Base-by-base conservation (phyloP, 2,329 filamentous ascomycete species). In the Penicillium rolfsii region DNA sequence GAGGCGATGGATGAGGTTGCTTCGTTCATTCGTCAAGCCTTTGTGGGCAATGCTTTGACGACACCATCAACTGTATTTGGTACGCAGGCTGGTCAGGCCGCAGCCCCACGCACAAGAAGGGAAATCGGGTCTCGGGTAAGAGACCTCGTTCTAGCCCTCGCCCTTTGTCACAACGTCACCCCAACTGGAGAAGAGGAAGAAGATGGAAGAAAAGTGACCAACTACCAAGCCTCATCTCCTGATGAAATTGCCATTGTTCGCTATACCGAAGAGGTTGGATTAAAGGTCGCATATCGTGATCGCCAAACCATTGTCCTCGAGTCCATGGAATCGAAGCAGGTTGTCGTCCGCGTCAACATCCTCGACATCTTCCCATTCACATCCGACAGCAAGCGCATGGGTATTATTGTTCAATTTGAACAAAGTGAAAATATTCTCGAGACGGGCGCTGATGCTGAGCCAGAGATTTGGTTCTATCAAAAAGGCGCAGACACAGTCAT, bases 401-500 rank as follows among this genome's bases (percentile, higher is more conserved):
- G 96, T 9, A 94, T 99, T 61, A 89, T 99, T 62, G 91, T 97
- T 22, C 90, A 93, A 67, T 97, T 98, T 71, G 83, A 88, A 30
- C 85, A 89, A 14, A 81, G 82, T 35, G 81, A 82, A 1, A 79
- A 84, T 1, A 70, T 78, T 0, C 74, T 83, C 2, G 80, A 83
- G 6, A 78, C 80, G 0, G 77, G 80, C 41, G 40, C 35, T 43
- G 78, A 86, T 11, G 81, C 83, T 11, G 82, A 83, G 50, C 88
- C 90, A 14, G 94, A 98, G 72, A 94, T 98, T 33, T 97, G 94
- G 91, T 99, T 99, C 79, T 98, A 94, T 73, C 93, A 99, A 72
- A 99, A 99, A 77, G 95, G 95, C 63, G 96, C 95, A 2, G 96
- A 99, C 74, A 98, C 95, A 0, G 94, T 99, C 65, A 99, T 99